phyloP scores from a whole-genome alignment of 805 yeast species.

The Teunomyces funiuensis region DNA sequence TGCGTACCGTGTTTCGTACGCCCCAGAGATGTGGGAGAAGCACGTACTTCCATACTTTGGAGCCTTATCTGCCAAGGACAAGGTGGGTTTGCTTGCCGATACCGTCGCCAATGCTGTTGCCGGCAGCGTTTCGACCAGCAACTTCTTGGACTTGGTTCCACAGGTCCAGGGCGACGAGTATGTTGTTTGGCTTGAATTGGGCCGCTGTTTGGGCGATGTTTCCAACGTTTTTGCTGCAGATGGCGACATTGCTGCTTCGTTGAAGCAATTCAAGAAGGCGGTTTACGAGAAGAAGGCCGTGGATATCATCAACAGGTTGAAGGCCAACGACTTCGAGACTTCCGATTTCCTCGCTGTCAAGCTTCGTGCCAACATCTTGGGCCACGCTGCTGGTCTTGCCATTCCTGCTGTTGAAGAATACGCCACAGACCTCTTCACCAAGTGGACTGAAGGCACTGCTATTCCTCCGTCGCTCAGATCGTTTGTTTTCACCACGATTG shows the following conservation, averaged over 20 bases:
- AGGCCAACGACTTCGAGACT: conserved; percentile 14
- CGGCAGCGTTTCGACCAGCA: conserved; percentile 41
- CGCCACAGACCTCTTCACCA: conserved; percentile 31
- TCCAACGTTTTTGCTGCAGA: conserved; percentile 32
- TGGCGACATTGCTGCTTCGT: conserved; percentile 17
- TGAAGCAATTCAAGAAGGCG: conserved; percentile 30
- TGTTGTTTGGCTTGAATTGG: conserved; percentile 57
- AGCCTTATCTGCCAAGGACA: conserved; percentile 45
- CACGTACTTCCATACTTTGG: conserved; percentile 40
- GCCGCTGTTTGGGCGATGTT: conserved; percentile 35
- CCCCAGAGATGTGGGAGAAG: conserved; percentile 38
- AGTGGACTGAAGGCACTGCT: conserved; percentile 21
- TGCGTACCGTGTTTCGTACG: conserved; percentile 55
- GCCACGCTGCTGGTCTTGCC: conserved; percentile 38
- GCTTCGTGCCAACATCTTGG: conserved; percentile 40
- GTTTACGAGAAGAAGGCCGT: conserved; percentile 33
- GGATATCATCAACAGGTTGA: conserved; percentile 22
- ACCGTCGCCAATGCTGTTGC: conserved; percentile 48
- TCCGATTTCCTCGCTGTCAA: conserved; percentile 29
- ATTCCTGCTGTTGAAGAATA: conserved; percentile 36
- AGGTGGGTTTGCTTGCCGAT: conserved; percentile 57
- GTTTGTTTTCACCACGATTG: conserved; percentile 45
- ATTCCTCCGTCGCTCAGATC: conserved; percentile 46
- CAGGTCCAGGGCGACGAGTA: conserved; percentile 35
- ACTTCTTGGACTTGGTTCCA: conserved; percentile 45